phyloP scores from a whole-genome alignment of 2,329 filamentous ascomycete species.

The Nannizzia gypsea region DNA sequence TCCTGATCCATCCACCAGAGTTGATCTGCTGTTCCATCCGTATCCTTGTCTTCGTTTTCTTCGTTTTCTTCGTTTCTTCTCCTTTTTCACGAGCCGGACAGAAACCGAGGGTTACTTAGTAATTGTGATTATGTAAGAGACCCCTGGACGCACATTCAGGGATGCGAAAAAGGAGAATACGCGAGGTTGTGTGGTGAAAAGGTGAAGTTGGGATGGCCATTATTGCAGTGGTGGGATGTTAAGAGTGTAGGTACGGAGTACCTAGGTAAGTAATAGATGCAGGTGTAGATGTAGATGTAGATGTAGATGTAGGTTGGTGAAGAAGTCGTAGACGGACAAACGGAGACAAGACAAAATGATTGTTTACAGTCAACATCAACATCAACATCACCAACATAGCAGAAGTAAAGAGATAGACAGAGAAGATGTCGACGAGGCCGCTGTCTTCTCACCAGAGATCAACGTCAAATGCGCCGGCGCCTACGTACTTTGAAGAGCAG shows the following conservation, averaged over 20 bases:
- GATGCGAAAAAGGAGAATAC: background rate
- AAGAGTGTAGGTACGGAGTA: too few relatives aligned
- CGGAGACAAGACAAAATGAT: too few relatives aligned
- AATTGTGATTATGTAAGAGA: background rate
- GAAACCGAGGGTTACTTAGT: background rate
- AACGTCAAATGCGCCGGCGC: background rate
- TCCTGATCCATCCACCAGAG: background rate
- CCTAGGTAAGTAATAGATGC: too few relatives aligned
- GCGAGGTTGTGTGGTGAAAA: background rate
- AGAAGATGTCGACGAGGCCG: background rate
- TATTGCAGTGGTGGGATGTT: too few relatives aligned
- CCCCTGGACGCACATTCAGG: background rate
- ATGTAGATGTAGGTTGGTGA: too few relatives aligned
- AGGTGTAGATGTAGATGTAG: too few relatives aligned
- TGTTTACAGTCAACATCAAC: too few relatives aligned
- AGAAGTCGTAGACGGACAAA: too few relatives aligned
- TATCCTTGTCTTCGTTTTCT: background rate
- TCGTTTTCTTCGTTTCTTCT: background rate
- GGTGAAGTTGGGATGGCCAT: background rate
- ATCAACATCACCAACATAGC: background rate
- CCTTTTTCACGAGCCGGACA: background rate
- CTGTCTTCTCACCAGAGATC: slow-evolving; percentile 6
- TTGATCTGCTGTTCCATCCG: background rate
- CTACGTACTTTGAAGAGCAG: slow-evolving; percentile 30
- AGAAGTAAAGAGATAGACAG: background rate